Percentiles rank a stretch among this genome's conserved stretches.
phyloP scores from a whole-genome alignment of 2,329 filamentous ascomycete genomes.

The Fusarium haematococcum region DNA sequence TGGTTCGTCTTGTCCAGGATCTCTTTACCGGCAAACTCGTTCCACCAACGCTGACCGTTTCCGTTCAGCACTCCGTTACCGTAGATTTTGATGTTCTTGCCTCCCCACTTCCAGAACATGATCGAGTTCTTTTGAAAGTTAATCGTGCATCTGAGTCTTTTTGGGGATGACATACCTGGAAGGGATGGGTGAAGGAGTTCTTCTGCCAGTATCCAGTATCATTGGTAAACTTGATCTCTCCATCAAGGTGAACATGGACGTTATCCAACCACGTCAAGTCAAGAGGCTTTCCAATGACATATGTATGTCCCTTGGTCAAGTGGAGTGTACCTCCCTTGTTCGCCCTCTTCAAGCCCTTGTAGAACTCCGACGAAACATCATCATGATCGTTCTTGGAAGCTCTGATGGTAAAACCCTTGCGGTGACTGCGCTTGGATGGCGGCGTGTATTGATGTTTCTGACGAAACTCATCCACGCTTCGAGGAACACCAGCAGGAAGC shows the following conservation, averaged over 20 bases:
- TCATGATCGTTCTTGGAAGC: constrained; percentile 34
- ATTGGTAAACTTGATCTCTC: constrained; percentile 44
- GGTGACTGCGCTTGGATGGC: constrained; percentile 16
- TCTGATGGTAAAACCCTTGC: constrained; percentile 35
- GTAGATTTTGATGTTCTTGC: constrained; percentile 39
- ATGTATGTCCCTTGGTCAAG: constrained; percentile 37
- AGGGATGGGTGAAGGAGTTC: constrained; percentile 38
- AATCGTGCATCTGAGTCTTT: rapidly evolving
- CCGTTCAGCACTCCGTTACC: constrained; percentile 40
- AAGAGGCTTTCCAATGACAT: constrained; percentile 41
- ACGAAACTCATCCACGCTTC: constrained; percentile 41
- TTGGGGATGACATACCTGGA: constrained; percentile 22
- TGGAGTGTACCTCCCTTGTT: constrained; percentile 40
- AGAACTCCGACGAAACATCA: constrained; percentile 38
- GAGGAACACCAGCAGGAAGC: constrained; percentile 40
- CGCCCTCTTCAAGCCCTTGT: constrained; percentile 38
- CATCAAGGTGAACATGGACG: constrained; percentile 41
- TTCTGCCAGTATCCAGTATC: constrained; percentile 40
- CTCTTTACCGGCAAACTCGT: constrained; percentile 40
- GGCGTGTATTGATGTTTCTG: constrained; percentile 35
- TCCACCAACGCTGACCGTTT: constrained; percentile 43
- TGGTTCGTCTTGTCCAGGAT: constrained; percentile 35
- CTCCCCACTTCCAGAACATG: constrained; percentile 42
- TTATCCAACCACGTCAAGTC: constrained; percentile 40
- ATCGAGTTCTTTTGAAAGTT: constrained; percentile 33